These are phyloP conservation scores for Pseudogymnoascus sp. DNA, from an alignment of 2,329 filamentous ascomycete species.

Conservation along the genomic window DNA sequence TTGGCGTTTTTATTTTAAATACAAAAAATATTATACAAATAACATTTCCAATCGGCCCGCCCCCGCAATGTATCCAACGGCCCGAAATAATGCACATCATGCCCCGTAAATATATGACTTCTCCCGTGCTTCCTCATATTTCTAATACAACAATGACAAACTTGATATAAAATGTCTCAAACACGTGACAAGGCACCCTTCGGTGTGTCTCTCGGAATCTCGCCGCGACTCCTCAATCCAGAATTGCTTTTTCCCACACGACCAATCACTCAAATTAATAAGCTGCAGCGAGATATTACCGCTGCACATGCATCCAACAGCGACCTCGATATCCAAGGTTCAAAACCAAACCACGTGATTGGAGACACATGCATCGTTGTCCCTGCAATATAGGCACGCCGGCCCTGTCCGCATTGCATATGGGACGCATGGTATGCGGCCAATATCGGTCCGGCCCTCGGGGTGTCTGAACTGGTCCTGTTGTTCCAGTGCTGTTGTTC, in stretches of 20 bases:
- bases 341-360: constrained; percentile 7
- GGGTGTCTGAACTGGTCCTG: neutral
- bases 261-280: neutral
- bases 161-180: neutral
- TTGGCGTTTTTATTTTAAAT: neutral
- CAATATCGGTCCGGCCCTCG: constrained; percentile 6
- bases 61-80: neutral
- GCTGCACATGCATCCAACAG: constrained; percentile 1
- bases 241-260: constrained; percentile 4
- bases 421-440: constrained; percentile 1
- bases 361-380: constrained; percentile 3
- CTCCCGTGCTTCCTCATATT: neutral
- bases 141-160: neutral
- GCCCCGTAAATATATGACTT: neutral
- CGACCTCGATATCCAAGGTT: neutral
- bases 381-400: neutral
- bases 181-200: neutral
- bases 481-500: neutral
- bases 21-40: neutral
- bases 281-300: neutral
- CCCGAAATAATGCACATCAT: neutral
- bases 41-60: neutral
- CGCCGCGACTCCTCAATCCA: neutral
- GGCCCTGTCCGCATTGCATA: constrained; percentile 9
- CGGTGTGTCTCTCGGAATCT: neutral